phyloP scores from a whole-genome alignment of 106 monocot species.

The Phalaenopsis aphrodite region DNA sequence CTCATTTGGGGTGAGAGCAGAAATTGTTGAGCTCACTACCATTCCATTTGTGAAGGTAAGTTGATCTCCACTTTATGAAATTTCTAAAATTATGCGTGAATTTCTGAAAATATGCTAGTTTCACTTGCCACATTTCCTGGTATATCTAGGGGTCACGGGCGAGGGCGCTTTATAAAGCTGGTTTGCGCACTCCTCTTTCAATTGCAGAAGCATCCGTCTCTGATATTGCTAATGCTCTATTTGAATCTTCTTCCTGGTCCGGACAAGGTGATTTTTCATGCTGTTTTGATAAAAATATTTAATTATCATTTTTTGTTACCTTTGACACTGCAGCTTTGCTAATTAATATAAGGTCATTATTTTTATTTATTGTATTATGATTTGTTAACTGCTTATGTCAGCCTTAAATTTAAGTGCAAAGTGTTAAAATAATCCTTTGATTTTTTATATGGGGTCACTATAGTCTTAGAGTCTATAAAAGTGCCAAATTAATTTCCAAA shows the following conservation, averaged over 20 bases:
- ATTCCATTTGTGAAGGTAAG: conserved; percentile 90
- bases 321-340: not conserved
- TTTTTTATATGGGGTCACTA: no score
- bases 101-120: not conserved
- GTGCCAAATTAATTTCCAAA: no score
- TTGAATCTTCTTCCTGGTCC: conserved; percentile 75
- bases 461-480: no score
- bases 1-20: conserved; percentile 97
- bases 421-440: no score
- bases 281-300: not conserved
- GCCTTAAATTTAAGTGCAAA: not conserved
- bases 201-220: conserved; percentile 80
- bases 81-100: not conserved
- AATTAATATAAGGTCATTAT: not conserved
- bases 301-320: not conserved
- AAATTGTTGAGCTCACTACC: conserved; percentile 89
- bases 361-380: not conserved
- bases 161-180: conserved; percentile 84
- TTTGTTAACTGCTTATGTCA: not conserved
- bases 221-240: conserved; percentile 86
- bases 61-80: not conserved
- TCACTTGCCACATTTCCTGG: conserved; percentile 2
- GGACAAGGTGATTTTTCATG: conserved; percentile 31
- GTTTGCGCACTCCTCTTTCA: conserved; percentile 64
- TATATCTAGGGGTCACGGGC: conserved; percentile 72